Evolutionary conservation across 768 basidiomycete species (phyloP), one percentile per base, ranked within the genome.

Genomic region (Tricholoma matsutake): DNA sequence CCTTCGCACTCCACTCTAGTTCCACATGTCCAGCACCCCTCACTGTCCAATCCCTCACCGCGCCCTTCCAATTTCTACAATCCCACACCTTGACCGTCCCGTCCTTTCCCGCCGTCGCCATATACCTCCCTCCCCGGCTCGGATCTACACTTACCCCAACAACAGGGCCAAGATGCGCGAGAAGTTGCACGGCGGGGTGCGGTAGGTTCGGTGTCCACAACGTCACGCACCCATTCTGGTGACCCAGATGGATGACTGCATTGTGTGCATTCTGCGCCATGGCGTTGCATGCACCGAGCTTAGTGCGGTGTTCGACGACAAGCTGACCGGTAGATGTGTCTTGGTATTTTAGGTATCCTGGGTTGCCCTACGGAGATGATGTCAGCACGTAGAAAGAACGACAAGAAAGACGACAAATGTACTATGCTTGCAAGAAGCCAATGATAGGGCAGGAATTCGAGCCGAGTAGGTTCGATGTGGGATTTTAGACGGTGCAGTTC

Each of bases 171-270:
- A 93, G 76, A 70, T 98, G 97, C 1, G 96, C 91, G 6, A 97
- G 83, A 0, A 98, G 83, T 63, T 92, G 94, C 34, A 98, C 93
- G 1, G 93, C 94, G 0, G 96, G 92, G 61, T 93, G 89, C 0
- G 93, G 86, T 3, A 97, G 81, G 69, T 96, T 97, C 0, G 97
- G 97, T 6, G 96, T 96, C 95, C 96, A 98, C 2, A 98, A 80
- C 0, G 95, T 95, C n/a, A 98, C 91, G 25, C 87, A 88, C 13
- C 96, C 96, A 68, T 98, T 98, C 68, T 92, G 87, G 69, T 98
- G 96, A 0, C 97, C 97, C 9, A 97, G 85, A 63, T 97, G 87
- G 58, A 98, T 89, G 63, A 98, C 93, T 11, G 94, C 97, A 72
- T 90, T 96, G 76, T 98, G 95, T 14, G 79, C 72, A 70, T 97